Base-by-base conservation (phyloP, 2,329 filamentous ascomycete species). In the Fusarium ramigenum region DNA sequence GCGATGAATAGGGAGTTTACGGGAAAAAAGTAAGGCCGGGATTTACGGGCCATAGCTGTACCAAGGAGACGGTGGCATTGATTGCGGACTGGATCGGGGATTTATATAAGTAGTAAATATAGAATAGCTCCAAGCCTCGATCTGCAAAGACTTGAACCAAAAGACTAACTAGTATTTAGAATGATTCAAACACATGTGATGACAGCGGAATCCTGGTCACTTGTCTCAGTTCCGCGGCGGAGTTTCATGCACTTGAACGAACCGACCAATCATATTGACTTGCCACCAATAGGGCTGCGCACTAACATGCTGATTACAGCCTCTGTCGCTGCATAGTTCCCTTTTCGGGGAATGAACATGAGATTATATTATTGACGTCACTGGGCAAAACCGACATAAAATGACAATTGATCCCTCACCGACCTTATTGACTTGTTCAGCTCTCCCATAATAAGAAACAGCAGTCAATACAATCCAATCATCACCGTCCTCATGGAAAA, bases 401-500 rank as follows among this genome's bases (percentile, higher is more conserved):
- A 7, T 16, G 7, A n/a, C 25, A 32, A 52, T 8, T 18, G 12
- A 36, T 11, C 18, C 49, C 44, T 53, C 34, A 4, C 23, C 23
- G 23, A 32, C 37, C 63, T 52, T 47, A 23, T 62, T 39, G 28
- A 7, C 5, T 4, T 8, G 30, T 25, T 9, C 32, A 28, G 12
- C 18, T 16, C 12, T 4, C 16, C 9, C 12, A 4, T 3, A 8
- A 28, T 6, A 21, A 28, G 9, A 12, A 4, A 19, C 3, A 16
- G 14, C 18, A 37, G 12, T n/a, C 6, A 11, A n/a, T 2, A 40
- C 2, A n/a, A 21, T 5, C 39, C 34, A 46, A 52, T 34, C 34
- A 50, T 14, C 9, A 49, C 21, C n/a, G 16, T 10, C 15, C 46
- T 23, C 42, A 70, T 72, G 61, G 67, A 32, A 23, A 66, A 66